Percentiles rank a stretch among this genome's conserved stretches.
These are phyloP conservation scores for Elsinoe arachidis DNA, from an alignment of 2,329 filamentous ascomycete species.

Conservation along the genomic window DNA sequence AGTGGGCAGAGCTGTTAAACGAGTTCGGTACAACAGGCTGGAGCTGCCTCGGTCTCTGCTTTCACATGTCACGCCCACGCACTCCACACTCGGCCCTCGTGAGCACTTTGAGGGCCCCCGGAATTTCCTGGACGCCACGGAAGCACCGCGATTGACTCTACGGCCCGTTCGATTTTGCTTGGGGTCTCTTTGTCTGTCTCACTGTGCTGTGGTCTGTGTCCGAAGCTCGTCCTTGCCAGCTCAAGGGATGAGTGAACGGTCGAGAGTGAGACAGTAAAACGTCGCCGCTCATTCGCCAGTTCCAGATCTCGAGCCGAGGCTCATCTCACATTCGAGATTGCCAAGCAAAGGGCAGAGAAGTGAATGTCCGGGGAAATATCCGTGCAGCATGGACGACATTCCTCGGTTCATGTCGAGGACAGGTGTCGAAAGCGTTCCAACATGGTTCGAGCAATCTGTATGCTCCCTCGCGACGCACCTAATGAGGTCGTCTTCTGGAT, in stretches of 20 bases:
- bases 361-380: slow-evolving; percentile 6
- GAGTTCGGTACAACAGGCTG: slow-evolving; percentile 4
- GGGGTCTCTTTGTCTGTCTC: neutral
- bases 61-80: slow-evolving; percentile 11
- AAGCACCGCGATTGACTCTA: neutral
- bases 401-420: neutral
- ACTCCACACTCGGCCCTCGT: slow-evolving; percentile 3
- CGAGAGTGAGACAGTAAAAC: slow-evolving; percentile 4
- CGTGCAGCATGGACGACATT: neutral
- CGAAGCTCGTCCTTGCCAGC: neutral
- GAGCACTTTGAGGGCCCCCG: neutral
- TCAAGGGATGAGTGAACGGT: slow-evolving; percentile 9
- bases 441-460: neutral
- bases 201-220: neutral
- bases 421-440: neutral
- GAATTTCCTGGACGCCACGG: slow-evolving; percentile 7
- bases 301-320: slow-evolving; percentile 9
- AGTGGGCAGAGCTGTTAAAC: slow-evolving; percentile 1
- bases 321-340: slow-evolving; percentile 1
- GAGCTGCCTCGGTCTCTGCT: slow-evolving; percentile 9
- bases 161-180: neutral
- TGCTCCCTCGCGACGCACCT: neutral
- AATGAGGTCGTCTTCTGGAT: no score
- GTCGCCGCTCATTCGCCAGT: slow-evolving; percentile 9
- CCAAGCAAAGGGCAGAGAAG: neutral